These are phyloP conservation scores for Backusella morwellensis DNA, from an alignment of 192 early-diverging fungal genomes.

Conservation along the genomic window DNA sequence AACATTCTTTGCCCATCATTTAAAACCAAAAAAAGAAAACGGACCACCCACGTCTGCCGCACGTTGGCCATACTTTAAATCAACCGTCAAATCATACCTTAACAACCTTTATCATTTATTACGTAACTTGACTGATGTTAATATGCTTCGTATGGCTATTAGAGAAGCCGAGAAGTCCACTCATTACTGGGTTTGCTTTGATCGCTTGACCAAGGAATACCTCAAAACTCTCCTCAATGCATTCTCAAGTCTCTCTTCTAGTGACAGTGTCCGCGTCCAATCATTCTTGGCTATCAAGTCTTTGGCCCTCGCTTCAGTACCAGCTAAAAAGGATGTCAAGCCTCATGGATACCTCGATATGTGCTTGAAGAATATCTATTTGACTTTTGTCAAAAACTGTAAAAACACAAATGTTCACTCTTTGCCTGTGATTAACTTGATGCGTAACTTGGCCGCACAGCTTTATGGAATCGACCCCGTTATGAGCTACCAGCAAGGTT, in stretches of 20 bases:
- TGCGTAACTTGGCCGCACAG: constrained; percentile 91
- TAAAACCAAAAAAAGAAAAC: constrained; percentile 36
- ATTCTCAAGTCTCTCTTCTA: constrained; percentile 52
- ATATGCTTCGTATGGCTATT: constrained; percentile 82
- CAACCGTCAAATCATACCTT: constrained; percentile 83
- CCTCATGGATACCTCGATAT: constrained; percentile 57
- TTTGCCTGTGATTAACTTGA: constrained; percentile 82
- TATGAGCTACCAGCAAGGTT: constrained; percentile 90
- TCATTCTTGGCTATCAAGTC: constrained; percentile 83
- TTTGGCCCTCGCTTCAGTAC: constrained; percentile 49
- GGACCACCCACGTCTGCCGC: constrained; percentile 32
- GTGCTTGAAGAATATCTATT: constrained; percentile 77
- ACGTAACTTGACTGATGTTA: constrained; percentile 77
- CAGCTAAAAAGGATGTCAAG: constrained; percentile 13
- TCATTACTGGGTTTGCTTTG: constrained; percentile 81
- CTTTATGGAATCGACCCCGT: constrained; percentile 76
- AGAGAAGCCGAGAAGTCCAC: constrained; percentile 76
- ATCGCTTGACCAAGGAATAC: constrained; percentile 79
- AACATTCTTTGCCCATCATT: constrained; percentile 66
- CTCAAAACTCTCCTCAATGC: constrained; percentile 60
- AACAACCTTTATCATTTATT: constrained; percentile 72
- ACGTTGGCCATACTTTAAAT: constrained; percentile 75
- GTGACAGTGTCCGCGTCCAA: constrained; percentile 74
- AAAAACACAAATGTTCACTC: constrained; percentile 79
- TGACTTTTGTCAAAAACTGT: constrained; percentile 76